phyloP scores from a whole-genome alignment of 1,284 basidiomycete genomes.

The Bjerkandera adusta region DNA sequence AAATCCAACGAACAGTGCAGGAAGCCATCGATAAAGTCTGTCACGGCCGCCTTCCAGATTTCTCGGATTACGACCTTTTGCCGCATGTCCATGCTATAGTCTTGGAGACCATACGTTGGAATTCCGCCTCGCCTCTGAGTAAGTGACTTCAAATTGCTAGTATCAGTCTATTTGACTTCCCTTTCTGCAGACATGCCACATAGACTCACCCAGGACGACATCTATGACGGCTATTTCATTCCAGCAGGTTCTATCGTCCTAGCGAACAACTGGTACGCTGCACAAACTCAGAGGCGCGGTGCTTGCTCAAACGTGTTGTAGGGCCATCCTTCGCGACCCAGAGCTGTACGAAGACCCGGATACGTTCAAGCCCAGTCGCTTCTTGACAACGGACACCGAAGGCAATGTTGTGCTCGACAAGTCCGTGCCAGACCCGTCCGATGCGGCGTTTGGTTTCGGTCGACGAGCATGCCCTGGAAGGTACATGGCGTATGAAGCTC shows the following conservation, averaged over 20 bases:
- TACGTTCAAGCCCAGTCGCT: conserved; percentile 4
- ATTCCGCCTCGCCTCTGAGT: conserved; percentile 3
- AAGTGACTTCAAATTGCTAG: background rate
- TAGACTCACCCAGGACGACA: background rate
- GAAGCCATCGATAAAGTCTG: conserved; percentile 5
- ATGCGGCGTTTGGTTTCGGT: conserved; percentile 7
- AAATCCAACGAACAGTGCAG: conserved; percentile 6
- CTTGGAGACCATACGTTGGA: conserved; percentile 8
- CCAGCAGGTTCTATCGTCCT: conserved; percentile 3
- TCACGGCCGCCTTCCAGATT: conserved; percentile 6
- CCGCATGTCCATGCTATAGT: conserved; percentile 9
- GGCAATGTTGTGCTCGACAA: conserved; percentile 9
- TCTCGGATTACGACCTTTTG: conserved; percentile 3
- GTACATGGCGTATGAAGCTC: background rate
- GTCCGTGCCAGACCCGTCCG: conserved; percentile 15
- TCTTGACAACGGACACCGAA: background rate
- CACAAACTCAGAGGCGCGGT: no score
- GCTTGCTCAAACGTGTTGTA: background rate
- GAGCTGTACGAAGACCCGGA: conserved; percentile 1
- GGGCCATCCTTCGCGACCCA: conserved; percentile 8
- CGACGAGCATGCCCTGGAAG: conserved; percentile 9
- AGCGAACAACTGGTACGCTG: conserved; percentile 3
- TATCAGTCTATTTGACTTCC: background rate
- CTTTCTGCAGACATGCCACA: background rate
- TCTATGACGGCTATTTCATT: conserved; percentile 6